Percentiles rank a stretch among this genome's conserved stretches.
Conservation (phyloP, 148 eudicot species). For the Amaranthus palmeri region DNA sequence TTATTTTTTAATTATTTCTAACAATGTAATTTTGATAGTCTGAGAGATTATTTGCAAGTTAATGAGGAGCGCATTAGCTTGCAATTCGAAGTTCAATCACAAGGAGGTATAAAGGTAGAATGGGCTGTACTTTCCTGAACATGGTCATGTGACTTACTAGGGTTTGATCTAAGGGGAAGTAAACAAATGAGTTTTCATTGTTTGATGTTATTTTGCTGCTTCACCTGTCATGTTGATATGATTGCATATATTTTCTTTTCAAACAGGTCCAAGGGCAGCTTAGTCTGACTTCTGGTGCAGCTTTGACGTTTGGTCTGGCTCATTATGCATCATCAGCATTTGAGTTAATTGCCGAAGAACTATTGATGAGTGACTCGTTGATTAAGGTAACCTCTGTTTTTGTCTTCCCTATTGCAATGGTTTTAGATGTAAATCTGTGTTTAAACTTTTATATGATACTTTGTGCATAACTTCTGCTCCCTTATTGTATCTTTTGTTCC, state of each 20-base stretch:
- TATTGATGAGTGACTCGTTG: constrained; percentile 84
- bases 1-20: too few species aligned
- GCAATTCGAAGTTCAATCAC: neutral
- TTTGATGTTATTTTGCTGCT: neutral
- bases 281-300: constrained; percentile 71
- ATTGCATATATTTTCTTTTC: neutral
- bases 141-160: neutral
- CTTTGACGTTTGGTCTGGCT: constrained; percentile 82
- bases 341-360: constrained; percentile 90
- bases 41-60: too few species aligned
- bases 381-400: constrained; percentile 57
- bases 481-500: too few species aligned
- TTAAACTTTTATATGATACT: neutral
- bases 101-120: neutral
- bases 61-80: neutral
- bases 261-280: constrained; percentile 86
- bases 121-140: neutral
- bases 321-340: constrained; percentile 76
- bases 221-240: neutral
- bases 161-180: neutral
- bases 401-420: constrained; percentile 14
- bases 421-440: neutral
- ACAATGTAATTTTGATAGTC: neutral
- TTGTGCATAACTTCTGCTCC: too few species aligned
- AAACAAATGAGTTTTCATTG: neutral